Conservation (phyloP, 768 basidiomycete species). For the Harrya chromipes region DNA sequence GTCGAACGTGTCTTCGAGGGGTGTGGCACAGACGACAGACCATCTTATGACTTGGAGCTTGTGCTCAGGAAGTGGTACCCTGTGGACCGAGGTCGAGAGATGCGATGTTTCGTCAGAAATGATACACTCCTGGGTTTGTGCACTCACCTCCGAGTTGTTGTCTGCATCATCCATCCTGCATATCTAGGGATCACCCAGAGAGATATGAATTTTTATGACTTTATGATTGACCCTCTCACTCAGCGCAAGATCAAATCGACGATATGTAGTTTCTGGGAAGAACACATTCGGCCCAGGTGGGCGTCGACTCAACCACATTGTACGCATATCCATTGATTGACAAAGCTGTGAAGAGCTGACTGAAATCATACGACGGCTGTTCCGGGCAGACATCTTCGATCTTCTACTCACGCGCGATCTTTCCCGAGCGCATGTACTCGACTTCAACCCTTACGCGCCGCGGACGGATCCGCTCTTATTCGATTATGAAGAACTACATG, state of each 20-base stretch:
- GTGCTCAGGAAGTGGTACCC: slow-evolving; percentile 90
- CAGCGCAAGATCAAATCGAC: slow-evolving; percentile 49
- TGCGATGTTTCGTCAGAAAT: slow-evolving; percentile 86
- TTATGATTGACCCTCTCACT: slow-evolving; percentile 63
- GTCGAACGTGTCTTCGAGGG: slow-evolving; percentile 62
- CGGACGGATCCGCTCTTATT: slow-evolving; percentile 89
- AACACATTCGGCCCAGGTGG: slow-evolving; percentile 61
- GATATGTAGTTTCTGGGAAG: slow-evolving; percentile 64
- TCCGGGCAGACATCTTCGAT: slow-evolving; percentile 70
- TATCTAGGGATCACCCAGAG: slow-evolving; percentile 77
- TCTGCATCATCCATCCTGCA: neutral
- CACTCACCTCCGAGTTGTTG: neutral
- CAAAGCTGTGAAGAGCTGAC: neutral
- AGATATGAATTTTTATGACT: slow-evolving; percentile 87
- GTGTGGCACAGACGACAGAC: slow-evolving; percentile 34
- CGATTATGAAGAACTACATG: slow-evolving; percentile 69
- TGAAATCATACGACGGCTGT: neutral
- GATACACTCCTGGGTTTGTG: slow-evolving; percentile 64
- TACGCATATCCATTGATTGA: slow-evolving; percentile 36
- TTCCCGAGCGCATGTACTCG: slow-evolving; percentile 73
- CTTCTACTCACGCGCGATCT: slow-evolving; percentile 83
- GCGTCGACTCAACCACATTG: slow-evolving; percentile 54
- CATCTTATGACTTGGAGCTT: slow-evolving; percentile 68
- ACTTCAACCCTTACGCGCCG: slow-evolving; percentile 86
- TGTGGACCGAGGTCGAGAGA: slow-evolving; percentile 78